A percentile compares a stretch with the other conserved stretches of the same genome.
Evolutionary conservation across 1,284 basidiomycete species (phyloP).

Genomic region (Trichosporon ovoides): DNA sequence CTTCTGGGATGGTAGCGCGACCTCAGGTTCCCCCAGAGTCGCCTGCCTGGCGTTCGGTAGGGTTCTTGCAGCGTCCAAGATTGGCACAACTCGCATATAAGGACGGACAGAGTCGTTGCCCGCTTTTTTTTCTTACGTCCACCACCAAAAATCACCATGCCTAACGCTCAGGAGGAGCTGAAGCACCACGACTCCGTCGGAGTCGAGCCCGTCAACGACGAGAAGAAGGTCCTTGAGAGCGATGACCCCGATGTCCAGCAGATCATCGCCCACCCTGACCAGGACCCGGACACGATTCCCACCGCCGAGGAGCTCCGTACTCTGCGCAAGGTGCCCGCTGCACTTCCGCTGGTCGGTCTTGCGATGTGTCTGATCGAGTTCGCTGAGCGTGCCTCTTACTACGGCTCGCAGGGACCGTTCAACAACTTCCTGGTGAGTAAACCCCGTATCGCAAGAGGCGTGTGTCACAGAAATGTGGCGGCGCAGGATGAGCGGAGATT

Average conservation of each 20-base stretch:
- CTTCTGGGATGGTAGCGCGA: too few relatives aligned
- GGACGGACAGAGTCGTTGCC: neutral
- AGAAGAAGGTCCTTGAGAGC: neutral
- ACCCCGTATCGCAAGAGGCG: too few relatives aligned
- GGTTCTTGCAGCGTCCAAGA: too few relatives aligned
- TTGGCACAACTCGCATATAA: too few relatives aligned
- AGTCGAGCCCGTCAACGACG: neutral
- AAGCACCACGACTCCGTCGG: neutral
- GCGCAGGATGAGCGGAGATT: too few relatives aligned
- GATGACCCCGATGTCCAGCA: neutral
- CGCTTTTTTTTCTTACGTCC: neutral
- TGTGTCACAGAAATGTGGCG: too few relatives aligned
- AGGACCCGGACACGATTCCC: constrained; percentile 12
- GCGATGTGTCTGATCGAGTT: constrained; percentile 47
- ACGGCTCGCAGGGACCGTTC: constrained; percentile 15
- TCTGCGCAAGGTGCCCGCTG: constrained; percentile 13
- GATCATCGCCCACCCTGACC: constrained; percentile 2
- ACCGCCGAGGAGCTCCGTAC: constrained; percentile 14
- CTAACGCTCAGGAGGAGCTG: constrained; percentile 2
- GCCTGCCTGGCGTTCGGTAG: too few relatives aligned
- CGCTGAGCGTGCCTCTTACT: constrained; percentile 36
- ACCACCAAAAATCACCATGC: neutral
- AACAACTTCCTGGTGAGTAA: constrained; percentile 29
- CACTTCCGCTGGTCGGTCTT: constrained; percentile 13
- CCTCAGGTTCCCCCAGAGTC: too few relatives aligned